Evolutionary conservation across 495 filamentous ascomycete genomes (phyloP), one percentile per base, ranked within the genome.

Genomic region (Penicillium nucicola): DNA sequence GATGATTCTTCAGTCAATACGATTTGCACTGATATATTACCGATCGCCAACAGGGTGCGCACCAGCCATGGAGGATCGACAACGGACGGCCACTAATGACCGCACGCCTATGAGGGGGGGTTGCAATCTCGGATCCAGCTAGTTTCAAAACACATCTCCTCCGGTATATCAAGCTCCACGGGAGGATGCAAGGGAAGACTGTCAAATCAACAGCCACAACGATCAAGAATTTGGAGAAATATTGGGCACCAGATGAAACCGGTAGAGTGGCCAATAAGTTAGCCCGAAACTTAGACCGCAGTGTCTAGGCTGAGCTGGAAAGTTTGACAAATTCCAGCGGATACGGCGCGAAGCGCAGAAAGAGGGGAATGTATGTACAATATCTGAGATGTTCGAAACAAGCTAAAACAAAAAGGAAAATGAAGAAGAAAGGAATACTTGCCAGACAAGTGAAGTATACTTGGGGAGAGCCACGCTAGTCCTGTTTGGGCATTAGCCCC

Each of bases 41-140:
- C 15, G 45, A 48, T 48, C 45, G 35, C 45, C 28, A 28, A 52
- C 53, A 46, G 48, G 41, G 53, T 56, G 48, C 45, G 48, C 48
- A 52, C 37, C 48, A 37, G 36, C 42, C 48, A 56, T 45, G 32
- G n/a, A 28, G 8, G 48, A 51, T 51, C 48, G 48, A 45, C 48
- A 19, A 14, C 11, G 31, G 22, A 41, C 42, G 42, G 44, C 12
- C 23, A 25, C 44, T 39, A 40, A 48, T 7, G 20, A 20, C 17
- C 34, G 4, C 9, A 35, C 33, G 13, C n/a, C 45, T 14, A 40
- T 48, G 39, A 31, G 13, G 20, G 13, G 20, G 23, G 14, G 22
- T 28, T 30, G 25, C 44, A 20, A 30, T 23, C 33, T 38, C 17
- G n/a, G 14, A 51, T 50, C 30, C n/a, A 35, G 47, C 2, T 28